Conservation (phyloP, 2,329 filamentous ascomycete species). For the Pestalotiopsis sp. region DNA sequence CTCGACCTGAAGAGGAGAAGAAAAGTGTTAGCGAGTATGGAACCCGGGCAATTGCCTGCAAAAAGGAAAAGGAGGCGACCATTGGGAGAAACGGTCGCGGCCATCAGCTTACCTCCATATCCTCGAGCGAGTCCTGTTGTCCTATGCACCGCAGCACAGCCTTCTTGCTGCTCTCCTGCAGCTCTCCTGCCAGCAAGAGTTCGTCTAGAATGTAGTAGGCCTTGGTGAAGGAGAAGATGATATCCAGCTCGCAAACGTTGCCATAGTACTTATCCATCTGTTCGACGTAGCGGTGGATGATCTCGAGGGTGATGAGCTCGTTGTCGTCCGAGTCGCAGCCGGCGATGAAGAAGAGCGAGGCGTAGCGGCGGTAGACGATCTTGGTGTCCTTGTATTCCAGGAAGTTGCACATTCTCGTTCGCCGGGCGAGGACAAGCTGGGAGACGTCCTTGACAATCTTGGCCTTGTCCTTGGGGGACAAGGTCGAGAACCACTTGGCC, state of each 20-base stretch:
- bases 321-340: constrained; percentile 97
- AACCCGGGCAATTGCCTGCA: background rate
- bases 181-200: constrained; percentile 89
- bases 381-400: constrained; percentile 99
- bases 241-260: constrained; percentile 98
- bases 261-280: constrained; percentile 99
- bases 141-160: constrained; percentile 95
- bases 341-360: constrained; percentile 98
- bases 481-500: constrained; percentile 98
- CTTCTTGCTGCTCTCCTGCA: constrained; percentile 99
- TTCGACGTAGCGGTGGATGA: constrained; percentile 98
- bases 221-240: constrained; percentile 99
- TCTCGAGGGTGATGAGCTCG: constrained; percentile 96
- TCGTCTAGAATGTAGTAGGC: constrained; percentile 99
- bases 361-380: constrained; percentile 97
- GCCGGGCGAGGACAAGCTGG: constrained; percentile 91
- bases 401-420: constrained; percentile 99
- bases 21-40: constrained; percentile 10
- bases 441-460: constrained; percentile 99
- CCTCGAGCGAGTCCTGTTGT: constrained; percentile 95
- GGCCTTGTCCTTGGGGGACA: constrained; percentile 97
- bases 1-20: constrained; percentile 65
- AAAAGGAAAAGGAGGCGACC: constrained; percentile 13
- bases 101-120: constrained; percentile 87
- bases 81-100: background rate